Evolutionary conservation across 2,329 filamentous ascomycete species (phyloP).

Genomic region (Onygenales sp.): DNA sequence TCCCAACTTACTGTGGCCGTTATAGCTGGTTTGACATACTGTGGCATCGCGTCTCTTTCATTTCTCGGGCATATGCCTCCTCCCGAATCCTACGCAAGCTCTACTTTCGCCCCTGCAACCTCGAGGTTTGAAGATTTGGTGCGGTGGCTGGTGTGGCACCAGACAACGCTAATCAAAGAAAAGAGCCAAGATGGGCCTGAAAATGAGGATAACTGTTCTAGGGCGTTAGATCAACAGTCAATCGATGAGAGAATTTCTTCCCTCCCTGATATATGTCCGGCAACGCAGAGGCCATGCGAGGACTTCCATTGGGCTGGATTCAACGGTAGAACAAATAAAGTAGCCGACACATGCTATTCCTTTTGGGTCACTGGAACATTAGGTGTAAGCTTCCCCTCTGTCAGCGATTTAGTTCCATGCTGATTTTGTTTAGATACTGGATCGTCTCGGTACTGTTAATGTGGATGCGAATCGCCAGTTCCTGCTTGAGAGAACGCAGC

Average conservation of each 20-base stretch:
- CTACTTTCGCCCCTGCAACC: conserved; percentile 19
- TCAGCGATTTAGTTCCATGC: not conserved
- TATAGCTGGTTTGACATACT: conserved; percentile 81
- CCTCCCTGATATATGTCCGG: conserved; percentile 19
- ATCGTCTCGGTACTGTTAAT: conserved; percentile 49
- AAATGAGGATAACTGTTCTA: conserved; percentile 22
- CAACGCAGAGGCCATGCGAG: conserved; percentile 11
- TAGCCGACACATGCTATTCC: conserved; percentile 87
- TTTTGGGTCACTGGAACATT: conserved; percentile 77
- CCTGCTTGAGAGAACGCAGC: conserved; percentile 76
- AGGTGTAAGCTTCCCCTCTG: conserved; percentile 24
- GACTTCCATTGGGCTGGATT: conserved; percentile 57
- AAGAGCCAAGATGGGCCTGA: conserved; percentile 35
- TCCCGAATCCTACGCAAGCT: conserved; percentile 18
- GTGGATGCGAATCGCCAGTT: conserved; percentile 58
- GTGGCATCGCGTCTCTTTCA: conserved; percentile 66
- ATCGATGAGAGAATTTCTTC: conserved; percentile 17
- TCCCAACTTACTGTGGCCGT: conserved; percentile 2
- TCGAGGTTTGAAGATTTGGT: conserved; percentile 28
- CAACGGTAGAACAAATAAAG: conserved; percentile 85
- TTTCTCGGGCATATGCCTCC: conserved; percentile 58
- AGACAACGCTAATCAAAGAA: conserved; percentile 49
- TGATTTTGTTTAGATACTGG: conserved; percentile 44
- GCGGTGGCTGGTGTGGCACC: conserved; percentile 54
- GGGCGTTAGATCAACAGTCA: not conserved